These are phyloP conservation scores for Suillus decipiens DNA, from an alignment of 768 basidiomycete genomes.

Conservation along the genomic window DNA sequence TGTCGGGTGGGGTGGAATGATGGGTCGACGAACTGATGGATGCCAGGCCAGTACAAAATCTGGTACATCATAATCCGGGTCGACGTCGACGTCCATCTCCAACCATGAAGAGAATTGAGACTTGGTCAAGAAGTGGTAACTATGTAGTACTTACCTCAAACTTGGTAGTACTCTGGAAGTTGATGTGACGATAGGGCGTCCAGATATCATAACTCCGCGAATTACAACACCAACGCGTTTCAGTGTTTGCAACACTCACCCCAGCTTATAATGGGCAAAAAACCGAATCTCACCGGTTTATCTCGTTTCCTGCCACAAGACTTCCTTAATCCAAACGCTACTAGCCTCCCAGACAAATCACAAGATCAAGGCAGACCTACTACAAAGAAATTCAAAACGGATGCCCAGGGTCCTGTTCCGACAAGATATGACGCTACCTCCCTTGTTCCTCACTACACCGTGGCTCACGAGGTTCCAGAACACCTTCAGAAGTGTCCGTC, in stretches of 20 bases:
- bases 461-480: slow-evolving; percentile 67
- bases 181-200: not conserved
- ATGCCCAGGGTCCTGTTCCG: slow-evolving; percentile 30
- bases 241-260: not conserved
- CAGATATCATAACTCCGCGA: slow-evolving; percentile 4
- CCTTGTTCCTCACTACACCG: slow-evolving; percentile 70
- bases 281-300: slow-evolving; percentile 42
- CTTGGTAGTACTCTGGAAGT: not conserved
- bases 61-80: not conserved
- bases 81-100: slow-evolving; percentile 8
- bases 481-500: slow-evolving; percentile 82
- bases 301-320: slow-evolving; percentile 44
- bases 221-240: not conserved
- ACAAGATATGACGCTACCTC: slow-evolving; percentile 67
- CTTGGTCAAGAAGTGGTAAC: no score
- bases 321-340: slow-evolving; percentile 27
- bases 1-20: slow-evolving; percentile 16
- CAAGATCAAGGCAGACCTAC: slow-evolving; percentile 3
- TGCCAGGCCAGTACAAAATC: slow-evolving; percentile 23
- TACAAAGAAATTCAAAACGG: slow-evolving; percentile 26
- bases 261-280: slow-evolving; percentile 38
- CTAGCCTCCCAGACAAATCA: slow-evolving; percentile 10
- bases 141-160: not conserved
- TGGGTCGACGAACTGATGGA: slow-evolving; percentile 30
- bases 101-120: not conserved